Base-by-base conservation (phyloP, 192 early-diverging fungal genomes). In the Martensiomyces pterosporus region DNA sequence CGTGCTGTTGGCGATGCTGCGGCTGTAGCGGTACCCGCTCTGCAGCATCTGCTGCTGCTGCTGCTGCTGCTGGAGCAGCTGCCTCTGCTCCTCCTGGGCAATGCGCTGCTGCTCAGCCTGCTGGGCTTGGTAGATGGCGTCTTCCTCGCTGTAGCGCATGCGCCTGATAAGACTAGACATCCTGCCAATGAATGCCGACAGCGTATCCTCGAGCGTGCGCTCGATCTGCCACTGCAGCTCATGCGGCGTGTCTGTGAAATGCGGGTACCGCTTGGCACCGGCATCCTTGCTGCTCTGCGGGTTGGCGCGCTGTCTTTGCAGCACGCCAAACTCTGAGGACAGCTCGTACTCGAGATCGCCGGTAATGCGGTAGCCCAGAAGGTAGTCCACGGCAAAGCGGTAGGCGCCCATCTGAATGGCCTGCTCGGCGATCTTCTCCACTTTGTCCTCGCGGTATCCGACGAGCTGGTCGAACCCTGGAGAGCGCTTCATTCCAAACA, bases 121-220 rank as follows among this genome's bases (percentile, higher is more conserved):
- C 47, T 73, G 61, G 4, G 63, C 65, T 40, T 62, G 61, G 44
- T 63, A 61, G n/a, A 78, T 63, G 6, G 68, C 67, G 49, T 89
- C 88, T 40, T 90, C 88, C 47, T 90, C 86, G 44, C 62, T 78
- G 41, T 84, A 79, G 42, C 80, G 80, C 57, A 86, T 76, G 32
- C 79, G 69, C 34, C 80, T 63, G 24, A 88, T 59, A 21, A 82
- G 54, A 23, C 67, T 68, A 7, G 74, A 68, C 78, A 84, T 82
- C 12, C 75, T 57, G 41, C 55, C 72, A 27, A 83, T 83, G 24
- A 88, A 75, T 15, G 76, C 51, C 0, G 77, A 44, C 3, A 82
- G 18, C 12, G 76, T 64, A 29, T 72, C 52, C 47, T 81, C 79
- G 39, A 85, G 51, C 26, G 77, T 63, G 16, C 65, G 49, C 41